Conservation (phyloP, 441 rosid species). For the Manihot esculenta region DNA sequence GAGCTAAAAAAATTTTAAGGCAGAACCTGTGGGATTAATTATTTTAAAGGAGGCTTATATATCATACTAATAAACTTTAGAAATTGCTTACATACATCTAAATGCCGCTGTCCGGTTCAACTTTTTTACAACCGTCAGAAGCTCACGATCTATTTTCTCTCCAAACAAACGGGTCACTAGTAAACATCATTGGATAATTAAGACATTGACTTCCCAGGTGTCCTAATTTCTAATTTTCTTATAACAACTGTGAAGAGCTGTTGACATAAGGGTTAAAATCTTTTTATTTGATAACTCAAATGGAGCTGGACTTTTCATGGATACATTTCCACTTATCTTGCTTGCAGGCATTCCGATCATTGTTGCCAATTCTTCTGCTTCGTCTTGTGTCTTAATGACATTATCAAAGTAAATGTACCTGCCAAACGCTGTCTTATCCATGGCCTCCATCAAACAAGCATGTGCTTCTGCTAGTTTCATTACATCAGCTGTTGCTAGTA, state of each 20-base stretch:
- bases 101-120: too few species aligned
- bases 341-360: conserved; percentile 51
- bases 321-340: conserved; percentile 48
- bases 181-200: neutral
- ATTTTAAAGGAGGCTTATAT: too few species aligned
- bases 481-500: conserved; percentile 75
- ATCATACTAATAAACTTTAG: too few species aligned
- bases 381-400: conserved; percentile 39
- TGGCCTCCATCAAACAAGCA: conserved; percentile 46
- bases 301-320: neutral
- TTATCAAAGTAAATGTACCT: conserved; percentile 70
- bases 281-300: conserved; percentile 58
- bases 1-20: too few species aligned
- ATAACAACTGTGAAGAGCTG: conserved; percentile 46
- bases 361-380: conserved; percentile 46
- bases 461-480: conserved; percentile 75
- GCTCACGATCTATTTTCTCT: neutral
- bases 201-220: too few species aligned
- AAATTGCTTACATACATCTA: too few species aligned
- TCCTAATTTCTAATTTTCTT: conserved; percentile 16
- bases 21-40: too few species aligned
- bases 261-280: conserved; percentile 58
- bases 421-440: conserved; percentile 62
- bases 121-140: too few species aligned
- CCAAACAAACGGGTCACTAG: neutral